Evolutionary conservation across 306 rosid genomes (phyloP), one percentile per base, ranked within the genome.

Genomic region (Cicer chorassanicum): DNA sequence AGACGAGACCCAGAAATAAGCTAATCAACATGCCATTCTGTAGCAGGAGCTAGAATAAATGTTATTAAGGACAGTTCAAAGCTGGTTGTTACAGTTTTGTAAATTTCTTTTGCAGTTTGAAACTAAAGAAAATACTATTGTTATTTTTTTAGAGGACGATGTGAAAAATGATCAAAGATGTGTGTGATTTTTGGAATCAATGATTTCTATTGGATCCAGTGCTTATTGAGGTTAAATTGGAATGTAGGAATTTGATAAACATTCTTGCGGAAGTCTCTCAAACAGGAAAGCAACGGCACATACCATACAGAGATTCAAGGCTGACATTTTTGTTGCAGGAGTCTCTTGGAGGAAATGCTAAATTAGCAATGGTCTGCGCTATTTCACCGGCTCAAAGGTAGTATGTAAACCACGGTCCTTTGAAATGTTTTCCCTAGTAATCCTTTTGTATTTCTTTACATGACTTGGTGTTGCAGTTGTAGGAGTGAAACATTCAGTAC

Each of bases 301-400:
- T 95, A 84, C 99, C 99, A 9, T 95, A 95, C 41, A 88, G 99
- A 86, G 99, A 95, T 76, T 95, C 99, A 81, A 86, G 96, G 80
- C 75, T 95, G 86, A 95, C 99, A 62, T 95, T 95, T 83, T 84
- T 95, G 60, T 84, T 95, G 87, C 98, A 95, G 88, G 99, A 95
- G 54, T 92, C 98, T 79, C 98, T 95, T 6, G 99, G 99, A 62
- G 99, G 98, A 64, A 95, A 95, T 90, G 97, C 98, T 50, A 95
- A 92, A 77, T 83, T 95, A 77, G 99, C 99, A n/a, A 92, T 95
- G 99, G 90, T 95, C 75, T 95, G 99, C 87, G 98, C 99, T 82
- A 85, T 95, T 80, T 95, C 99, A 57, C 99, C 98, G 15, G 84
- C 97, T 19, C 97, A 90, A 68, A 87, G 98, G 99, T 95, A 76